Evolutionary conservation across 176 grass and related monocot genomes (phyloP), one percentile per base, ranked within the genome.

Genomic region (Phoenix dactylifera): DNA sequence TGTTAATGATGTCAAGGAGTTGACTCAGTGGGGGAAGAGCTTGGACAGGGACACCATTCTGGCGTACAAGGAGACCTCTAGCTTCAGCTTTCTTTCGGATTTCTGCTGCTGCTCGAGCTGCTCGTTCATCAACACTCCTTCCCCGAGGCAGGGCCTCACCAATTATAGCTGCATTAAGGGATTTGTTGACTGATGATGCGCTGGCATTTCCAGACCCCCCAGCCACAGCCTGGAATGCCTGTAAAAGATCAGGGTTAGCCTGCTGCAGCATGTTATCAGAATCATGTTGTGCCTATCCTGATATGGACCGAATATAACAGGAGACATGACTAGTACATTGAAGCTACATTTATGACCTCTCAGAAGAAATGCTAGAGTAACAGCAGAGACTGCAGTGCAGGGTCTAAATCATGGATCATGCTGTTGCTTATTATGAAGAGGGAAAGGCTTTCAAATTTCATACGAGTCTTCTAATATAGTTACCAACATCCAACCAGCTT

Each of bases 61-160:
- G 83, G 17, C 87, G 84, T 29, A 88, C 55, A 51, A 62, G 75
- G 54, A 91, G 71, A 4, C 93, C 93, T 63, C 79, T 81, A 59
- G 93, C 87, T 57, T 48, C 87, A 67, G 93, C 93, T 64, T 85
- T 89, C 65, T 85, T 90, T 24, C 93, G 87, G 52, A 68, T 74
- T 57, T 88, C 93, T 52, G 84, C 78, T 2, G 82, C 75, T 7
- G 87, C 93, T 62, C 76, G 82, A 58, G 87, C 81, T 57, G 76
- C 87, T 25, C 93, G 82, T 60, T 91, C 93, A 29, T 98, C 93
- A 1, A 80, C 52, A 30, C 84, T 79, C 55, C 84, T 85, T 57
- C 77, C 58, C 20, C 87, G 74, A 53, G 80, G 91, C 50, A 90
- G 35, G 22, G 83, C 71, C 63, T 87, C 83, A 9, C 82, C 70